Evolutionary conservation across 2,329 filamentous ascomycete species (phyloP), one percentile per base, ranked within the genome.

Genomic region (Fusarium sp.): DNA sequence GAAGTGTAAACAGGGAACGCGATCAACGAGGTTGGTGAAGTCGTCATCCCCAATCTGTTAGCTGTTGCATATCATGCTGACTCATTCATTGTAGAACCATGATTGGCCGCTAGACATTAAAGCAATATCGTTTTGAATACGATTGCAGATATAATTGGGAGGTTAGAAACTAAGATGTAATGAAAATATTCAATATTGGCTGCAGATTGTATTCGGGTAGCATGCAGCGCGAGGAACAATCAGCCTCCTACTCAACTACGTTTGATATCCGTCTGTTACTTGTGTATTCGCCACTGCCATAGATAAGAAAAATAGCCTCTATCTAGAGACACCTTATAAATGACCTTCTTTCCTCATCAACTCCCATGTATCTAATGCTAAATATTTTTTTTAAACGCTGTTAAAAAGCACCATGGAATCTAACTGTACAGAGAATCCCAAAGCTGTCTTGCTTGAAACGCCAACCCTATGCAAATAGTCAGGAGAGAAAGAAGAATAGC

Each of bases 391-490:
- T 28, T 22, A 35, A 41, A 28, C 7, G 16, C 41, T 57, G 26
- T 24, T 36, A 33, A 30, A 57, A 59, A 45, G n/a, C 30, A 70
- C 54, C 33, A 57, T 63, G 65, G 41, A 68, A 70, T 72, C 61
- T 73, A 64, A 64, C 54, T 60, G 41, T 62, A 54, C 61, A 36
- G 57, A 57, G 59, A 67, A 51, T 51, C 45, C 58, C 39, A 54
- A 47, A 63, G 28, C 35, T 51, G 28, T 60, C 50, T 71, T 66
- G 24, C 65, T 68, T 44, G 44, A 70, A 76, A 75, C 74, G 74
- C 74, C 74, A 62, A 63, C 61, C 74, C 61, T 64, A 76, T 76
- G 74, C 74, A 75, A 72, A 73, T 64, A 39, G 62, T 66, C 26
- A 30, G 57, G 58, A 26, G 42, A 38, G 30, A 59, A 65, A 30